Evolutionary conservation across 2,329 filamentous ascomycete genomes (phyloP).

Genomic region (Pseudogymnoascus sp.): DNA sequence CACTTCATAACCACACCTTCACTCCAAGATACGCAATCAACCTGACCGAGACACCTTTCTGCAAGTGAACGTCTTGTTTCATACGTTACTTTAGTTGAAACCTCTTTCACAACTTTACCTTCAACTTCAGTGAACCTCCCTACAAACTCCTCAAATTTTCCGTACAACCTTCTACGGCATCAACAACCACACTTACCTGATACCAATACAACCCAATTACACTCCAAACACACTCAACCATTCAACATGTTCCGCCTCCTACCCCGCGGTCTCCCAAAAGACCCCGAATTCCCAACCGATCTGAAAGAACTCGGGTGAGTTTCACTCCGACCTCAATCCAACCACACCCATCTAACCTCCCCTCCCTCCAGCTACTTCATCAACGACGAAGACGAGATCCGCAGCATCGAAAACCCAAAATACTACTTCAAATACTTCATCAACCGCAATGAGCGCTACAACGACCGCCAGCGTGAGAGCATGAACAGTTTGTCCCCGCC

Average conservation of each 20-base stretch:
- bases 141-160: background rate
- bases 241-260: conserved; percentile 68
- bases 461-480: conserved; percentile 65
- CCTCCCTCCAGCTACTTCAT: conserved; percentile 60
- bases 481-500: conserved; percentile 57
- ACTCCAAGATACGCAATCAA: background rate
- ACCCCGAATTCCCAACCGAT: conserved; percentile 58
- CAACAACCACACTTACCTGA: background rate
- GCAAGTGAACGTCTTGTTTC: background rate
- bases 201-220: background rate
- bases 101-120: background rate
- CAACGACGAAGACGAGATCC: conserved; percentile 67
- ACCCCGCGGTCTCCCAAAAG: conserved; percentile 60
- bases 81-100: background rate
- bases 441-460: conserved; percentile 67
- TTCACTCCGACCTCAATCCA: background rate
- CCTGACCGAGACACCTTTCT: background rate
- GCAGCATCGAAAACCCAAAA: conserved; percentile 59
- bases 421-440: conserved; percentile 68
- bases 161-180: background rate
- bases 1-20: background rate
- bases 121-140: background rate
- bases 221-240: background rate
- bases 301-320: conserved; percentile 66
- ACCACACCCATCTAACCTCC: conserved; percentile 1